Evolutionary conservation across 208 protist genomes (phyloP), one percentile per base, ranked within the genome.

Genomic region (Leishmania aethiopica): DNA sequence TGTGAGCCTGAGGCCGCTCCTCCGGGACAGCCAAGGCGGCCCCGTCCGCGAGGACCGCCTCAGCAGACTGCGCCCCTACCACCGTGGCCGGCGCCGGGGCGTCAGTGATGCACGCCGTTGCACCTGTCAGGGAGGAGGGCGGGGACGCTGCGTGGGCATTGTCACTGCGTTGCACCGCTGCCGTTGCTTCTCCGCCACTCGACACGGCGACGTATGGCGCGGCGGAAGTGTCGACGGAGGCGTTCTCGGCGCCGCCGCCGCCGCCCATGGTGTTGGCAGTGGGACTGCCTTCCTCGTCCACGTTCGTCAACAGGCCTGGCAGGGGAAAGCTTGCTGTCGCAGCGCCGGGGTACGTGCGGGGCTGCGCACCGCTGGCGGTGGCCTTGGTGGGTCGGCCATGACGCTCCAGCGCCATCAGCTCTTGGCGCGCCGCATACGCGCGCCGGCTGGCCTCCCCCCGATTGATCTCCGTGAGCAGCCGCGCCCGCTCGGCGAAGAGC

Each of bases 361-460:
- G 15, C n/a, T 55, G 49, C 35, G 35, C 32, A 6, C 62, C 17
- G 13, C 59, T 67, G 42, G 59, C 45, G 5, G 64, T 25, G 25
- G 22, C 49, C 37, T 11, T 37, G 25, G 76, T 45, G 25, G 78
- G 70, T 42, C 73, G 80, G n/a, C 78, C 74, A 69, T 80, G 59
- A 32, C 73, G 82, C 84, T 96, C 93, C 60, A 98, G 72, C 47
- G 92, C 88, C 85, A 91, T 85, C 49, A 98, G 88, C 88, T 98
- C 93, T 55, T 86, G 76, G 6, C 95, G 88, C 42, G 83, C 92
- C 67, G 82, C 84, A 84, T 96, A 88, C 47, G 92, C 95, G 19
- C 79, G 86, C 47, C 75, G 83, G 77, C 88, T 95, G 47, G 91
- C 91, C 37, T 93, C 87, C 47, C 91, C 92, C 32, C 79, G 75